phyloP scores from a whole-genome alignment of 352 stramenopile genomes.

The Phytophthora uliginosa region DNA sequence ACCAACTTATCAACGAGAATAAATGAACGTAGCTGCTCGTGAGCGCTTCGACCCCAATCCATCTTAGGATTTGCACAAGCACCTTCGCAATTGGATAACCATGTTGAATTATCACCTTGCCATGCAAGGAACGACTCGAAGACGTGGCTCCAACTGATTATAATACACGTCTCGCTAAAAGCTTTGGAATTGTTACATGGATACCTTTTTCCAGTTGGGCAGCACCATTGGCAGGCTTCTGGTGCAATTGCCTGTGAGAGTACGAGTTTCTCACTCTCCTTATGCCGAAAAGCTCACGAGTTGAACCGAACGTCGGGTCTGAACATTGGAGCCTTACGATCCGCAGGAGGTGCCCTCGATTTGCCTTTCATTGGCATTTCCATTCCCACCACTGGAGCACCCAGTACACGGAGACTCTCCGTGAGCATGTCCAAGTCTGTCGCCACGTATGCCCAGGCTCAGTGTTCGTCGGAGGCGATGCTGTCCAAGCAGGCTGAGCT shows the following conservation, averaged over 20 bases:
- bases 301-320: slow-evolving; percentile 21
- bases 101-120: slow-evolving; percentile 14
- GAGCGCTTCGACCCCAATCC: background rate
- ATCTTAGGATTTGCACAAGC: too few species aligned
- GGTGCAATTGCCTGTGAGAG: background rate
- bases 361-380: slow-evolving; percentile 36
- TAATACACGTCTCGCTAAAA: background rate
- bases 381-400: slow-evolving; percentile 18
- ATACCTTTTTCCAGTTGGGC: slow-evolving; percentile 8
- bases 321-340: slow-evolving; percentile 17
- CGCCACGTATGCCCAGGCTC: background rate
- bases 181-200: slow-evolving; percentile 8
- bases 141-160: slow-evolving; percentile 10
- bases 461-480: slow-evolving; percentile 11
- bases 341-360: slow-evolving; percentile 25
- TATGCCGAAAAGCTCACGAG: slow-evolving; percentile 10
- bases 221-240: background rate
- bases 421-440: slow-evolving; percentile 18
- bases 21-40: background rate
- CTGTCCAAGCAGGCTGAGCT: slow-evolving; percentile 4
- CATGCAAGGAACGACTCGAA: slow-evolving; percentile 12
- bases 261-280: slow-evolving; percentile 10
- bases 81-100: background rate
- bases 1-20: slow-evolving; percentile 5
- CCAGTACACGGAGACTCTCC: slow-evolving; percentile 17